A percentile compares a stretch with the other conserved stretches of the same genome.
Evolutionary conservation across 2,329 filamentous ascomycete genomes (phyloP).

Genomic region (Furcasterigmium sp.): DNA sequence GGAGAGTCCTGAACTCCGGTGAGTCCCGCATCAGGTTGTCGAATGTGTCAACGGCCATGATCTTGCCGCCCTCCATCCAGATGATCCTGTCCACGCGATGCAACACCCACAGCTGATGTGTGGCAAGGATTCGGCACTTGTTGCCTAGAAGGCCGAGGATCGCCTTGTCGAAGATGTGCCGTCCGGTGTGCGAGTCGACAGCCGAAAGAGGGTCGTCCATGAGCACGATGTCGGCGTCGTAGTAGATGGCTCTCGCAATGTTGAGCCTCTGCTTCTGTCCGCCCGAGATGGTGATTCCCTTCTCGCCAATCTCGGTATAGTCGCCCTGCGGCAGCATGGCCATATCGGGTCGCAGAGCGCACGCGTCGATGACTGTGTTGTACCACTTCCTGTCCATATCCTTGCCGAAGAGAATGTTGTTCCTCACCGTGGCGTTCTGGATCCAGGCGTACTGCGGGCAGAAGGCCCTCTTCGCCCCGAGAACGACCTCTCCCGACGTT

Average conservation of each 20-base stretch:
- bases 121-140: conserved; percentile 88
- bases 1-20: conserved; percentile 71
- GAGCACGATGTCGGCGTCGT: conserved; percentile 61
- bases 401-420: conserved; percentile 91
- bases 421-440: conserved; percentile 78
- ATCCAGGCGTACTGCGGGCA: conserved; percentile 99
- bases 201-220: conserved; percentile 67
- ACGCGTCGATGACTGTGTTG: conserved; percentile 76
- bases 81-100: conserved; percentile 87
- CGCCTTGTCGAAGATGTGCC: conserved; percentile 85
- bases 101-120: conserved; percentile 91
- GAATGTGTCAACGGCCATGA: conserved; percentile 84
- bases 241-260: conserved; percentile 78
- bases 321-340: conserved; percentile 92
- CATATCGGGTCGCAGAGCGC: conserved; percentile 77
- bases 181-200: conserved; percentile 65
- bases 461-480: conserved; percentile 79
- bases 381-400: conserved; percentile 74
- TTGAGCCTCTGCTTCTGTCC: conserved; percentile 94
- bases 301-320: conserved; percentile 87
- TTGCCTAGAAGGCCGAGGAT: conserved; percentile 83
- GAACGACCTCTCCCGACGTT: conserved; percentile 65
- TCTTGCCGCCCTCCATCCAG: conserved; percentile 82
- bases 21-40: conserved; percentile 79
- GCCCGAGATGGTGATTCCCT: conserved; percentile 91